Evolutionary conservation across 2,329 filamentous ascomycete species (phyloP), one percentile per base, ranked within the genome.

Genomic region (Paecilomyces formosus): DNA sequence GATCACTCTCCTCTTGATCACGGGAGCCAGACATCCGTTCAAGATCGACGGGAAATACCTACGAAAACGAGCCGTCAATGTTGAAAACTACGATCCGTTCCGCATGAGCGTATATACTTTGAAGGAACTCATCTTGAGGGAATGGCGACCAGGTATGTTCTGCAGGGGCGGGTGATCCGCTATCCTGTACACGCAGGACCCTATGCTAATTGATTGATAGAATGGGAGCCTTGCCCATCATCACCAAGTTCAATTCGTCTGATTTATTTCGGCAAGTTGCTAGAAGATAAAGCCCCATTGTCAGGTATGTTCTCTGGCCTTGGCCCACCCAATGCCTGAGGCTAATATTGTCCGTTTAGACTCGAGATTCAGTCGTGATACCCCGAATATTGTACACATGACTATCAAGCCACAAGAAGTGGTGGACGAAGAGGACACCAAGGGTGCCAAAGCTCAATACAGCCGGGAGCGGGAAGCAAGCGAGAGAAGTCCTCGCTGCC

Each of bases 91-190:
- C 63, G 91, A 97, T 70, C 92, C 92, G 0, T 92, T 91, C 70
- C 89, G 88, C 70, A 91, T 97, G 76, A 96, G 90, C 65, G 88
- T 96, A 55, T 96, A 97, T 72, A 96, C 90, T 2, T 78, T 97
- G 64, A 97, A 97, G 76, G 92, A 97, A 77, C 79, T 97, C 69
- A 96, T 97, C 71, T 84, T 94, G 78, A 83, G 90, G 67, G 92
- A 97, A 73, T 97, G 93, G 93, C 83, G 91, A 65, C 87, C 87
- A 66, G 90, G 82, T 84, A 77, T 62, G 64, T 52, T 61, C 56
- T 28, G 21, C 13, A 28, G 30, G 6, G 31, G 3, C 35, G 15
- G 18, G 28, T n/a, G 56, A 28, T n/a, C 54, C n/a, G 33, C 62
- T 56, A 55, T 56, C 54, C 30, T 54, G 56, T 57, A 54, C 53